A percentile compares a stretch with the other conserved stretches of the same genome.
Conservation (phyloP, 2,329 filamentous ascomycete genomes). For the Fusarium sp. region DNA sequence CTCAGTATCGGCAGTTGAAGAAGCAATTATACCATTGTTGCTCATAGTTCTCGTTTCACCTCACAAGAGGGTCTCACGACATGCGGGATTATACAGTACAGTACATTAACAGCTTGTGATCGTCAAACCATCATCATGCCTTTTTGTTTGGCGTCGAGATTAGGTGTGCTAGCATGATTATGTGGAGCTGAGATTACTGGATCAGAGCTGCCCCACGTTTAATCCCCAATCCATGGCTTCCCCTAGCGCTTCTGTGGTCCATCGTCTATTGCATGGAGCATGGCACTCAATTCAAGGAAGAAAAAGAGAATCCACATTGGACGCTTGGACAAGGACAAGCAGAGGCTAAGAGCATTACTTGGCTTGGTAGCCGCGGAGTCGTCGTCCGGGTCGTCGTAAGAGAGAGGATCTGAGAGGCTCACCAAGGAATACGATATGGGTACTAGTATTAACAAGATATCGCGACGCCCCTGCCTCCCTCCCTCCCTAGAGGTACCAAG, state of each 20-base stretch:
- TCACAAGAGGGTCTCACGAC: conserved; percentile 1
- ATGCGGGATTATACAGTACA: conserved; percentile 1
- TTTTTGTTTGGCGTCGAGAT: conserved; percentile 24
- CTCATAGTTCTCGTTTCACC: not conserved
- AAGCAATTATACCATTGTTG: not conserved
- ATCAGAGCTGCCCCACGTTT: conserved; percentile 45
- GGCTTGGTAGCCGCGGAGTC: not conserved
- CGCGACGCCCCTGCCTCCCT: conserved; percentile 12
- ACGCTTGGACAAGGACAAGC: conserved; percentile 26
- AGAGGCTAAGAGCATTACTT: not conserved
- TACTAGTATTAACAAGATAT: conserved; percentile 16
- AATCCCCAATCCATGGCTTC: conserved; percentile 43
- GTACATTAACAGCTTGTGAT: conserved; percentile 1
- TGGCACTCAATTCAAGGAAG: conserved; percentile 32
- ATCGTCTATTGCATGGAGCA: conserved; percentile 20
- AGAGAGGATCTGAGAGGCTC: not conserved
- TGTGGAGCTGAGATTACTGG: conserved; percentile 46
- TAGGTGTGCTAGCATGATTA: conserved; percentile 15
- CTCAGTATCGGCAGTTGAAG: too few species aligned
- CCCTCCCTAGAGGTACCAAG: conserved; percentile 13
- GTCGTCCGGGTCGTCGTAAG: not conserved
- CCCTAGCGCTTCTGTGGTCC: conserved; percentile 21
- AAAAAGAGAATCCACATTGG: conserved; percentile 14
- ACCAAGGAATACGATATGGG: too few species aligned
- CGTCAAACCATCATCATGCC: conserved; percentile 20